Percentiles rank a stretch among this genome's conserved stretches.
Evolutionary conservation across 2,329 filamentous ascomycete genomes (phyloP).

Genomic region (Ciborinia camelliae): DNA sequence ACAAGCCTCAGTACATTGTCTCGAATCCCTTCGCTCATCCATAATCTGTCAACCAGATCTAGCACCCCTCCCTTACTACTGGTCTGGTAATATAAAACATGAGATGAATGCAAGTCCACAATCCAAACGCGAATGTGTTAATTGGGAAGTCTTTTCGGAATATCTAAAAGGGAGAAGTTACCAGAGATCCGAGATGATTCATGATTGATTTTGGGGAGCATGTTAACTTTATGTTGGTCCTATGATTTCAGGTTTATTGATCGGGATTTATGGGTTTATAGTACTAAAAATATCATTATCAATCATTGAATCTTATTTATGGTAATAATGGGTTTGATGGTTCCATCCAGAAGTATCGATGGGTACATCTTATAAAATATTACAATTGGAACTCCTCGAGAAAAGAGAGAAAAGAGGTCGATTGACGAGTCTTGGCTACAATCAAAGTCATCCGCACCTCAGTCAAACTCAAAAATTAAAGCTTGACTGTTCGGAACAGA

Average conservation of each 20-base stretch:
- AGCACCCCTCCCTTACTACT: conserved; percentile 16
- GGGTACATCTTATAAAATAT: neutral
- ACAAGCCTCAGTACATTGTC: conserved; percentile 8
- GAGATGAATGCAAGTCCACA: conserved; percentile 15
- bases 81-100: conserved; percentile 11
- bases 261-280: too few species aligned
- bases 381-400: neutral
- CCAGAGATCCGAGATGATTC: conserved; percentile 5
- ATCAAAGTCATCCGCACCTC: neutral
- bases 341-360: neutral
- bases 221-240: neutral
- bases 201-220: neutral
- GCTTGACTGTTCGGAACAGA: neutral
- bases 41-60: conserved; percentile 19
- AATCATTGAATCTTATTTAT: neutral
- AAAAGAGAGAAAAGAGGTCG: too few species aligned
- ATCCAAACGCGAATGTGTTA: conserved; percentile 11
- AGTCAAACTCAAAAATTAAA: neutral
- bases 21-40: conserved; percentile 14
- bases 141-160: conserved; percentile 14
- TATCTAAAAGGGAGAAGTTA: conserved; percentile 13
- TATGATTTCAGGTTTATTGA: neutral
- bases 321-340: neutral
- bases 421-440: neutral
- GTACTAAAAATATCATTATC: neutral